Conservation (phyloP, 2,329 filamentous ascomycete genomes). For the Cadophora malorum region DNA sequence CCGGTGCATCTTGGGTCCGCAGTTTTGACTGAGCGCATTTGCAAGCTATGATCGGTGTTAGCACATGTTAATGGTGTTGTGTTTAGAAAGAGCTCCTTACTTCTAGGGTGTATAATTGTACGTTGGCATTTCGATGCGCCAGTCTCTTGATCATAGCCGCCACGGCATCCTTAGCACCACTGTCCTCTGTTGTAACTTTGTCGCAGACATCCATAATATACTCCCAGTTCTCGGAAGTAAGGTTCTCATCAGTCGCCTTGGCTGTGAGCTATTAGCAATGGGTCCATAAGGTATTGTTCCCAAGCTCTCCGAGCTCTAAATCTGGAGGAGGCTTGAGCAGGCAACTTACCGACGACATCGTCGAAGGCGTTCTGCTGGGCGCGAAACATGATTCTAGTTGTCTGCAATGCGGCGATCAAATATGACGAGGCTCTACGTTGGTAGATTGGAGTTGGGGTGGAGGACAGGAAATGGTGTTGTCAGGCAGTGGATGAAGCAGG, state of each 20-base stretch:
- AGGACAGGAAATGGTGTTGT: conserved; percentile 14
- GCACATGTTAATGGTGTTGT: conserved; percentile 21
- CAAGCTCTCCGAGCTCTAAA: conserved; percentile 22
- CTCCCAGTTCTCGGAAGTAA: conserved; percentile 76
- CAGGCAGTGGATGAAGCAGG: conserved; percentile 5
- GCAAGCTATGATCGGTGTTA: conserved; percentile 57
- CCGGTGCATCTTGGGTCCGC: conserved; percentile 70
- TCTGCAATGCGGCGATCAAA: conserved; percentile 13
- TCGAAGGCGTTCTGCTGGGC: conserved; percentile 72
- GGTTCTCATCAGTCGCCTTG: conserved; percentile 95
- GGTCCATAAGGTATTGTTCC: conserved; percentile 22
- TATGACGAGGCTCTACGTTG: conserved; percentile 6
- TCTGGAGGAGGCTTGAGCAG: background rate
- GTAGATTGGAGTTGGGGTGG: conserved; percentile 7
- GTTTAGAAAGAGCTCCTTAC: conserved; percentile 46
- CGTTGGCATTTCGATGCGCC: conserved; percentile 77
- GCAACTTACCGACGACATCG: conserved; percentile 68
- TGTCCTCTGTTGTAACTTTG: conserved; percentile 50
- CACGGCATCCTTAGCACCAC: conserved; percentile 68
- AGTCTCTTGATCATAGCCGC: conserved; percentile 75
- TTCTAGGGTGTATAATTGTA: conserved; percentile 78
- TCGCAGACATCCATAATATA: conserved; percentile 55
- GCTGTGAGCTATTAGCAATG: conserved; percentile 52
- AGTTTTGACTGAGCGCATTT: conserved; percentile 76
- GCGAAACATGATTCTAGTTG: conserved; percentile 57